phyloP scores from a whole-genome alignment of 148 eudicot genomes.

The Cornus suecica region DNA sequence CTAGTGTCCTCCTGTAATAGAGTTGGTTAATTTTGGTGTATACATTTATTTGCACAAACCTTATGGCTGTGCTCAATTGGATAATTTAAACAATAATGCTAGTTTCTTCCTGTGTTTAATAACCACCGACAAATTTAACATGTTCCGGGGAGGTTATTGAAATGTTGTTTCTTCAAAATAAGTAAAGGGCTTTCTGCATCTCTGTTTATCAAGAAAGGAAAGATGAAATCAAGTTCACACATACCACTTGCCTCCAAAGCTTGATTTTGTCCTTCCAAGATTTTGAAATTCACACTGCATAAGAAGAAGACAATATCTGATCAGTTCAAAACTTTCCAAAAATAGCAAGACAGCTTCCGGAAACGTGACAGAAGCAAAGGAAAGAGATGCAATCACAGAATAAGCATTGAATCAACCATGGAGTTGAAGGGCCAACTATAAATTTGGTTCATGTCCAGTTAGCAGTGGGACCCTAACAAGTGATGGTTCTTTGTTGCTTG shows the following conservation, averaged over 20 bases:
- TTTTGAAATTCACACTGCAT: background rate
- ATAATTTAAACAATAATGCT: no score
- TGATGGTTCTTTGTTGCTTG: background rate
- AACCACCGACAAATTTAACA: no score
- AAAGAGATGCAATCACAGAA: background rate
- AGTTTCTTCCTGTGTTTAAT: no score
- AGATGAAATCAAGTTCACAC: background rate
- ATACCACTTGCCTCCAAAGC: background rate
- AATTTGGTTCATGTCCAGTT: background rate
- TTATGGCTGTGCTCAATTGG: no score
- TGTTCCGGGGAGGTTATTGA: no score
- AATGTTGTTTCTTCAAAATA: no score
- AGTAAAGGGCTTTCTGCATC: background rate
- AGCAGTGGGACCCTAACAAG: background rate
- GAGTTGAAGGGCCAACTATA: background rate
- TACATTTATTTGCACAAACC: no score
- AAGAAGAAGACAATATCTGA: background rate
- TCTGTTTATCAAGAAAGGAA: background rate
- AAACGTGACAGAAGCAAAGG: background rate
- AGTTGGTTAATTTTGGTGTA: background rate
- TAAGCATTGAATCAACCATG: background rate
- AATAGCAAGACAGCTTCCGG: no score
- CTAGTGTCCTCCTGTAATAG: background rate
- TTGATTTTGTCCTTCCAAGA: background rate
- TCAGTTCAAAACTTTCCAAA: background rate